A percentile compares a stretch with the other conserved stretches of the same genome.
Evolutionary conservation across 345 rosid genomes (phyloP).

Genomic region (Moricandia arvensis): DNA sequence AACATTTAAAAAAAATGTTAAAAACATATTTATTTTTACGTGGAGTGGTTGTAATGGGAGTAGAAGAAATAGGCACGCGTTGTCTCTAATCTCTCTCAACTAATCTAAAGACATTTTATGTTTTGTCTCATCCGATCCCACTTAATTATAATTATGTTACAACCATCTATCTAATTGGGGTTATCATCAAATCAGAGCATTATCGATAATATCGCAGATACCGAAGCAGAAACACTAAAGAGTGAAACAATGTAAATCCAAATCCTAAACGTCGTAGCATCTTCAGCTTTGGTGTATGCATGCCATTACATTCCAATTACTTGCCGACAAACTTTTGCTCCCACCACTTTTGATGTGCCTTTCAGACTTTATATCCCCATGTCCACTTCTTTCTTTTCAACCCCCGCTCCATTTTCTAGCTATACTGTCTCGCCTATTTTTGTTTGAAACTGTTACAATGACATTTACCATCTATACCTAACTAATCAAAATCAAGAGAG

Average conservation of each 20-base stretch:
- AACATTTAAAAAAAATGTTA: background rate
- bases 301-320: slow-evolving; percentile 68
- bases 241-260: slow-evolving; percentile 29
- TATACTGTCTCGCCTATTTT: slow-evolving; percentile 12
- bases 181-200: slow-evolving; percentile 26
- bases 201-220: slow-evolving; percentile 34
- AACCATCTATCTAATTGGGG: slow-evolving; percentile 25
- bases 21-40: slow-evolving; percentile 24
- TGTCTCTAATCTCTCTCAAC: slow-evolving; percentile 38
- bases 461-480: background rate
- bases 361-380: slow-evolving; percentile 28
- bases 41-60: slow-evolving; percentile 41
- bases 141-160: slow-evolving; percentile 20
- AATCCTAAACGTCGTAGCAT: slow-evolving; percentile 45
- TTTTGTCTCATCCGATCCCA: slow-evolving; percentile 39
- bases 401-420: slow-evolving; percentile 18
- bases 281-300: slow-evolving; percentile 68
- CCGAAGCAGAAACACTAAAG: slow-evolving; percentile 21
- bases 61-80: slow-evolving; percentile 35
- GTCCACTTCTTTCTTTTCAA: slow-evolving; percentile 12
- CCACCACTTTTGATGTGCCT: slow-evolving; percentile 42
- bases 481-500: background rate
- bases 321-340: slow-evolving; percentile 49
- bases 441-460: background rate
- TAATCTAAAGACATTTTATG: slow-evolving; percentile 37